Percentiles rank a stretch among this genome's conserved stretches.
phyloP scores from a whole-genome alignment of 108 stramenopile genomes.

The Cylindrotheca fusiformis region DNA sequence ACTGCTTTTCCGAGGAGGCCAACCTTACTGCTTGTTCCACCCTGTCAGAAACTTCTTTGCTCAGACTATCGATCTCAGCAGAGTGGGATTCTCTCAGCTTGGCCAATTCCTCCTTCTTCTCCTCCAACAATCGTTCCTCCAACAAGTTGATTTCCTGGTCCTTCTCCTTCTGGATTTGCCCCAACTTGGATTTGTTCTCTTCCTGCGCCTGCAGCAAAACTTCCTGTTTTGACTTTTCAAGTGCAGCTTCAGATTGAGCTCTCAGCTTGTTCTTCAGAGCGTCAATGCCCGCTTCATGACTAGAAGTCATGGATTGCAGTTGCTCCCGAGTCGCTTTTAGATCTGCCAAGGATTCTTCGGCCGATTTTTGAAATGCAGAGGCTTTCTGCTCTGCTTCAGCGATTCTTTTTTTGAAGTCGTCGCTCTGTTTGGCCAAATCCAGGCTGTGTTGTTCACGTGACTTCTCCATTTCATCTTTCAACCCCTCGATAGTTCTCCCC shows the following conservation, averaged over 20 bases:
- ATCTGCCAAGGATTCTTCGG: conserved; percentile 5
- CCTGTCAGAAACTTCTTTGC: not conserved
- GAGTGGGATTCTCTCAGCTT: not conserved
- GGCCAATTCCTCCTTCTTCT: not conserved
- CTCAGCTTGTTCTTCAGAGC: conserved; percentile 6
- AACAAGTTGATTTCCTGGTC: not conserved
- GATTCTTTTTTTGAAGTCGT: conserved; percentile 11
- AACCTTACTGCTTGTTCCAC: too few relatives aligned
- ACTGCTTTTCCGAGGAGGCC: too few relatives aligned
- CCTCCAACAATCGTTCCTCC: conserved; percentile 4
- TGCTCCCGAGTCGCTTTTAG: conserved; percentile 18
- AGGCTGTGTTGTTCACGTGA: conserved; percentile 11
- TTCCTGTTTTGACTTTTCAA: not conserved
- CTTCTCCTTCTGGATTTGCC: conserved; percentile 6
- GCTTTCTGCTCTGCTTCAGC: conserved; percentile 8
- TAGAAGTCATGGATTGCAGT: conserved; percentile 7
- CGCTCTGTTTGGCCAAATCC: conserved; percentile 6
- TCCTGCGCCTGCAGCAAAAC: conserved; percentile 1
- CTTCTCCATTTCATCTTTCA: conserved; percentile 15
- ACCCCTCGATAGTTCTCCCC: not conserved
- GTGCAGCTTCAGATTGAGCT: not conserved
- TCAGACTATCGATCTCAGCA: conserved; percentile 1
- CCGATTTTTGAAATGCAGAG: not conserved
- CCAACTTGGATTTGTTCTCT: not conserved
- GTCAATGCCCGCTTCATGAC: conserved; percentile 1